Evolutionary conservation across 2,329 filamentous ascomycete genomes (phyloP).

Genomic region (Apiospora hydei): DNA sequence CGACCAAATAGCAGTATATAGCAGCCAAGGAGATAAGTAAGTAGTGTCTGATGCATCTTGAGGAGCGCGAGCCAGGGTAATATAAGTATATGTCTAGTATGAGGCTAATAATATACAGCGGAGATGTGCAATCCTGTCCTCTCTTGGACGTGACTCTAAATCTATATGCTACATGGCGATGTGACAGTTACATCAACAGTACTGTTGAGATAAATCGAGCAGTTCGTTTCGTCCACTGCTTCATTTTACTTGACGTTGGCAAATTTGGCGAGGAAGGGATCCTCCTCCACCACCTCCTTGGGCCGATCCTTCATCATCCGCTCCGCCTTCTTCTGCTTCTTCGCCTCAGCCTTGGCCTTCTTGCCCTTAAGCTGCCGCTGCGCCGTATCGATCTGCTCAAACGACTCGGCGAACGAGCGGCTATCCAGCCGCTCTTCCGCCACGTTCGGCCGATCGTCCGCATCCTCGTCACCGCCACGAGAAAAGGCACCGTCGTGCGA

Average conservation of each 20-base stretch:
- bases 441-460: not conserved
- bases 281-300: not conserved
- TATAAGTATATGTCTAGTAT: not conserved
- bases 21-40: not conserved
- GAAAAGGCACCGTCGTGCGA: not conserved
- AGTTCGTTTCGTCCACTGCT: not conserved
- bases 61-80: not conserved
- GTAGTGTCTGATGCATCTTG: not conserved
- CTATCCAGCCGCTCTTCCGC: not conserved
- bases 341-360: constrained; percentile 3
- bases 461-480: not conserved
- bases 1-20: constrained; percentile 11
- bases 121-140: not conserved
- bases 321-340: constrained; percentile 18
- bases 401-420: not conserved
- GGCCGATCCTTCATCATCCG: constrained; percentile 9
- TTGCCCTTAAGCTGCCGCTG: constrained; percentile 19
- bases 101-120: not conserved
- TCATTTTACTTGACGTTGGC: not conserved
- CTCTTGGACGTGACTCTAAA: not conserved
- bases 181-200: not conserved
- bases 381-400: not conserved
- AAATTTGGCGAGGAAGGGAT: not conserved
- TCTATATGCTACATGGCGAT: not conserved
- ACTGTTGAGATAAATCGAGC: too few relatives aligned